Percentiles rank a stretch among this genome's conserved stretches.
phyloP scores from a whole-genome alignment of 345 rosid genomes.

The Balakata baccata region DNA sequence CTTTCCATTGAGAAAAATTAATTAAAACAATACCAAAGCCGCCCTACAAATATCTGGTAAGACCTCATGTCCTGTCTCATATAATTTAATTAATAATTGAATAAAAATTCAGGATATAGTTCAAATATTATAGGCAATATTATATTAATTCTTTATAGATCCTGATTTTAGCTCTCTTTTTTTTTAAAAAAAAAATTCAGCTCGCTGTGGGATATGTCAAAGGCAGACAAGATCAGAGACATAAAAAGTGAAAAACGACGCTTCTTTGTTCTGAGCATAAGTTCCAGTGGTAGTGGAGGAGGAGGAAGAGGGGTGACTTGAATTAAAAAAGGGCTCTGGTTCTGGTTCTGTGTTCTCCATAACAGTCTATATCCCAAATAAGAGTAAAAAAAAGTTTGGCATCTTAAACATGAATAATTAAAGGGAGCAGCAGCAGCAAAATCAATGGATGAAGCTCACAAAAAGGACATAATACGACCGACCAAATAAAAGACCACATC shows the following conservation, averaged over 20 bases:
- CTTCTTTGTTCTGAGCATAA: background rate
- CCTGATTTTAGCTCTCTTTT: background rate
- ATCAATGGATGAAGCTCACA: slow-evolving; percentile 35
- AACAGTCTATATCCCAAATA: too few species aligned
- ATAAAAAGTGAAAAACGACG: slow-evolving; percentile 11
- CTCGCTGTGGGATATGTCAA: slow-evolving; percentile 23
- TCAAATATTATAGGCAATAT: background rate
- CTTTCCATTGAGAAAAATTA: slow-evolving; percentile 39
- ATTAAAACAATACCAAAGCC: slow-evolving; percentile 20
- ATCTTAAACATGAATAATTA: slow-evolving; percentile 31
- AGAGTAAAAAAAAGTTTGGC: slow-evolving; percentile 17
- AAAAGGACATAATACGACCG: slow-evolving; percentile 12
- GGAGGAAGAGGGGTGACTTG: too few species aligned
- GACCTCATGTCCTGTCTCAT: slow-evolving; percentile 35
- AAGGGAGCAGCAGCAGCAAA: slow-evolving; percentile 27
- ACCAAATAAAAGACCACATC: slow-evolving; percentile 45
- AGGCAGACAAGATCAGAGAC: slow-evolving; percentile 11
- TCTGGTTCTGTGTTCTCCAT: background rate
- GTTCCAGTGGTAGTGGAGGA: too few species aligned
- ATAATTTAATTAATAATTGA: slow-evolving; percentile 1
- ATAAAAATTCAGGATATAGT: too few species aligned
- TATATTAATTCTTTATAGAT: background rate
- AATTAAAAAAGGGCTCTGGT: background rate
- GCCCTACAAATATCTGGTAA: slow-evolving; percentile 44
- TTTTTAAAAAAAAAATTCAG: slow-evolving; percentile 13